phyloP scores from a whole-genome alignment of 1,284 basidiomycete genomes.

The Malassezia caprae region DNA sequence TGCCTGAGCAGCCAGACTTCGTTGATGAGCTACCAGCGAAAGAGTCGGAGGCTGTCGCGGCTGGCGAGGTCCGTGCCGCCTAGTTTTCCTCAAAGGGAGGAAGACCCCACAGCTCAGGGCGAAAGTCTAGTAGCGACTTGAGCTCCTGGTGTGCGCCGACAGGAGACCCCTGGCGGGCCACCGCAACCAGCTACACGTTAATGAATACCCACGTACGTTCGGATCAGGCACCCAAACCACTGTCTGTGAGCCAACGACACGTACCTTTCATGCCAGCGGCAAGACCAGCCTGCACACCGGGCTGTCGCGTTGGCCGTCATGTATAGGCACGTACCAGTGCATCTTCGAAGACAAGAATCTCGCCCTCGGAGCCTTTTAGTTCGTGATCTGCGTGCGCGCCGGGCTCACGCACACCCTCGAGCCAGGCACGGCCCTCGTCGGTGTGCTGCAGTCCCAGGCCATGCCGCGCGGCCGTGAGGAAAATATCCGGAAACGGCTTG shows the following conservation, averaged over 20 bases:
- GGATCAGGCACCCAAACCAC: conserved; percentile 47
- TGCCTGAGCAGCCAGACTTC: conserved; percentile 33
- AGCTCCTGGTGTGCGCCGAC: conserved; percentile 37
- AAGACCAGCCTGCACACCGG: conserved; percentile 40
- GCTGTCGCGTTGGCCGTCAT: conserved; percentile 5
- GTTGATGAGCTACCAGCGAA: conserved; percentile 32
- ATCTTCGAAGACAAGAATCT: conserved; percentile 48
- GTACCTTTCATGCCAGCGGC: conserved; percentile 44
- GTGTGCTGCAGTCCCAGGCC: conserved; percentile 27
- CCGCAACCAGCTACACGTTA: conserved; percentile 11
- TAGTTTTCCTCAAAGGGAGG: conserved; percentile 29
- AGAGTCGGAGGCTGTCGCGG: background rate
- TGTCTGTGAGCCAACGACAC: conserved; percentile 8
- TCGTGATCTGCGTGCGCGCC: conserved; percentile 29
- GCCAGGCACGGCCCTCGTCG: conserved; percentile 19
- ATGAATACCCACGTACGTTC: conserved; percentile 20
- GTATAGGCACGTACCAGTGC: conserved; percentile 21
- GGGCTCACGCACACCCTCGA: conserved; percentile 21
- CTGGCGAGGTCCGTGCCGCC: conserved; percentile 11
- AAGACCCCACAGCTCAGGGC: conserved; percentile 40
- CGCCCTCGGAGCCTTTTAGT: conserved; percentile 29
- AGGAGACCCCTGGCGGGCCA: conserved; percentile 16
- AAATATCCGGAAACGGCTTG: conserved; percentile 47
- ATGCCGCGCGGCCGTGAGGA: conserved; percentile 41
- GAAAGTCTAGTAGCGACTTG: conserved; percentile 37